Evolutionary conservation across 495 filamentous ascomycete genomes (phyloP), one percentile per base, ranked within the genome.

Genomic region (Collariella sp.): DNA sequence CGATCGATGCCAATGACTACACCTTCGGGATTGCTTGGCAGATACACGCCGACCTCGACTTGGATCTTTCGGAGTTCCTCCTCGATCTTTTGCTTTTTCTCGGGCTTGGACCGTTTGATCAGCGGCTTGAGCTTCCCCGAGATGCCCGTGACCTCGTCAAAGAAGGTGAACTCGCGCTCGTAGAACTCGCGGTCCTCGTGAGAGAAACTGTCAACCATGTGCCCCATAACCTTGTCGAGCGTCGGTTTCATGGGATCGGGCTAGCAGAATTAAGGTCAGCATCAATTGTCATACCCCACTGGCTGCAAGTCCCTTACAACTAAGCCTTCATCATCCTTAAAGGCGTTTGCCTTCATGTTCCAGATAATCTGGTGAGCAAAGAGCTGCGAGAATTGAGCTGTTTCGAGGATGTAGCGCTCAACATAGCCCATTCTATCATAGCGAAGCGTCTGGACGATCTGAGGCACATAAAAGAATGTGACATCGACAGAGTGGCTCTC

Each of bases 281-380:
- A 43, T 12, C 1, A 43, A 22, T n/a, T n/a, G n/a, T n/a, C n/a
- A 24, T 9, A 39, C 20, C 10, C 23, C 2, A 11, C 5, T n/a
- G 11, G 18, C 11, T 12, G 26, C 0, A 6, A 15, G 13, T 24
- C 15, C 71, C 86, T 82, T 77, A 93, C 88, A 60, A 94, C 81
- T 60, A 84, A 79, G 46, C 85, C 88, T 55, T 97, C 89, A 58
- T 99, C 91, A 61, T 99, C 94, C 68, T 96, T 97, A 72, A 88
- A 99, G 2, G 90, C 83, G 66, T 99, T 99, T 19, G 94, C 94
- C 65, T 95, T 96, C 85, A 99, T 99, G 66, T 97, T 99, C 94
- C 94, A 99, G 57, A 99, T 97, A 55, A 99, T 96, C 56, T 99
- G 94, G 69, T 99, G 94, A 7, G 94, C 90, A 67, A 99, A 99